These are phyloP conservation scores for Lepidopterella palustris DNA, from an alignment of 495 filamentous ascomycete genomes.

Conservation along the genomic window DNA sequence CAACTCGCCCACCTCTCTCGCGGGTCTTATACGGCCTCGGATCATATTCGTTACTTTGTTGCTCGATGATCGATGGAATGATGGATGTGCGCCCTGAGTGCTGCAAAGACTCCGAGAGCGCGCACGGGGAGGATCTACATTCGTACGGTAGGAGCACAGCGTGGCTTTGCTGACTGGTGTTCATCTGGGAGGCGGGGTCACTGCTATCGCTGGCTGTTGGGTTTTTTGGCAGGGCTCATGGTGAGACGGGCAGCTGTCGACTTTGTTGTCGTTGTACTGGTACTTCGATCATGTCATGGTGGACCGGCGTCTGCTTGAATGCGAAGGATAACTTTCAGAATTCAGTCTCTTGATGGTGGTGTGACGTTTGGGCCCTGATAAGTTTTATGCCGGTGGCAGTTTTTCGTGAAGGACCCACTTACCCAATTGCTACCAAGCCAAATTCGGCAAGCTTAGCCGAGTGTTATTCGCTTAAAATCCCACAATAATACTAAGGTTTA, in stretches of 20 bases:
- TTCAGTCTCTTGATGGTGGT: not conserved
- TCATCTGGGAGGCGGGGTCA: not conserved
- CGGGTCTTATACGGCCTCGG: slow-evolving; percentile 16
- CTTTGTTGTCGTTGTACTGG: not conserved
- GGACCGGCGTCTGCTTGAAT: slow-evolving; percentile 3
- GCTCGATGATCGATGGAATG: slow-evolving; percentile 15
- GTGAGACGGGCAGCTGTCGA: slow-evolving; percentile 5
- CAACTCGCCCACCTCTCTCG: slow-evolving; percentile 23
- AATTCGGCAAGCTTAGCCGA: too few relatives aligned
- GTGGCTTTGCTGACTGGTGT: not conserved
- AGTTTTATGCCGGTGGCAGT: too few relatives aligned
- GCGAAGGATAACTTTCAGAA: not conserved
- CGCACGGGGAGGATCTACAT: not conserved
- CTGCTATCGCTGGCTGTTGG: not conserved
- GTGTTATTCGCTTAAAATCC: too few relatives aligned
- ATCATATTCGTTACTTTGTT: slow-evolving; percentile 13
- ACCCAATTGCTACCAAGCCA: too few relatives aligned
- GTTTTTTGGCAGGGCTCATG: not conserved
- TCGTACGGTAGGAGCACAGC: not conserved
- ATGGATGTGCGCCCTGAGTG: slow-evolving; percentile 16
- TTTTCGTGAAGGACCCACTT: too few relatives aligned
- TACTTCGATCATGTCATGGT: not conserved
- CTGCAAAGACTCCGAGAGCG: slow-evolving; percentile 5
- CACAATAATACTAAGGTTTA: too few relatives aligned
- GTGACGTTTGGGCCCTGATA: not conserved